Base-by-base conservation (phyloP, 169 alveolate species). In the Plasmodium adleri region DNA sequence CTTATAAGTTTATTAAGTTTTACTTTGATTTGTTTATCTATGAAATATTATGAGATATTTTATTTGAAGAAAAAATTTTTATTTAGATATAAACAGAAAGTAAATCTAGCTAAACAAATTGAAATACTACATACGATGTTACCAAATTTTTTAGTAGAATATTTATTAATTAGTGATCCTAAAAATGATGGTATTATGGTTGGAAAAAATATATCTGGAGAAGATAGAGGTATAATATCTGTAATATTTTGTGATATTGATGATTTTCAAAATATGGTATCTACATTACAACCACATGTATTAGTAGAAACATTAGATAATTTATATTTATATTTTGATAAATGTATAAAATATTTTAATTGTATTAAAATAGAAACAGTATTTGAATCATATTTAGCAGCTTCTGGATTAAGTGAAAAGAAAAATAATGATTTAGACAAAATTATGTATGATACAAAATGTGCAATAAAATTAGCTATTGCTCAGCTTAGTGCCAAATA, bases 171-270 rank as follows among this genome's bases (percentile, higher is more conserved):
- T 80, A 90, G 91, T 73, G 91, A 52, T 49, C 88, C 85, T 59
- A 83, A 83, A 68, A 88, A 85, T 64, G 95, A 90, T 94, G 95
- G 92, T 17, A 56, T 26, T 64, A 93, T 94, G 68, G 93, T 92
- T 15, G 93, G 94, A 20, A 78, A 93, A 32, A 91, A 88, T 72
- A 67, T 86, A 22, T 86, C 92, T 63, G 97, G 97, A 39, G 97
- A 95, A 72, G 97, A 97, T 71, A 95, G 98, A 80, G 99, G 97
- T 43, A 95, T 94, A 28, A 99, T 98, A 50, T 95, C 99, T 0
- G 98, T 99, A 39, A 90, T 97, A 32, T 99, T 99, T 91, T 97
- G 99, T 93, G 99, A 99, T 93, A 98, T 99, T 26, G 96, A 95
- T 87, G 98, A 98, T 75, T 98, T 99, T 94, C 99, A 98, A 92